phyloP scores from a whole-genome alignment of 2,329 filamentous ascomycete species.

The Sporothrix sp. region DNA sequence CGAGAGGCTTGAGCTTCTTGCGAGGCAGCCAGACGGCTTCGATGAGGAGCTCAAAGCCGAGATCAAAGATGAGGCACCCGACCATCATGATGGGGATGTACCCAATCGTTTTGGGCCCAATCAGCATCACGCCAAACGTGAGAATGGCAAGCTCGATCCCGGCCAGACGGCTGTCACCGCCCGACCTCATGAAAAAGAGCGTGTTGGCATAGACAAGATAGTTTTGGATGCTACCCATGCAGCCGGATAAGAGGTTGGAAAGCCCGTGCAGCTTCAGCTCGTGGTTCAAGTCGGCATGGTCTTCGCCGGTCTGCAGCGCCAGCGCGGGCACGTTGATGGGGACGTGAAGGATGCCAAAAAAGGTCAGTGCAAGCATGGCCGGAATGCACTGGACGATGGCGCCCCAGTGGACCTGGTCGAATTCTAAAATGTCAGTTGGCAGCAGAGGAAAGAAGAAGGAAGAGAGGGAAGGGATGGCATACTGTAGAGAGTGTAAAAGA shows the following conservation, averaged over 20 bases:
- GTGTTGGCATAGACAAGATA: constrained; percentile 98
- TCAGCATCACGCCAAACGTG: constrained; percentile 72
- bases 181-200: constrained; percentile 89
- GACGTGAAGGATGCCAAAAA: constrained; percentile 94
- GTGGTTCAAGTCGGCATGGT: constrained; percentile 81
- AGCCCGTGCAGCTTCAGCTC: constrained; percentile 88
- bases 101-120: constrained; percentile 80
- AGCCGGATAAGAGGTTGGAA: constrained; percentile 84
- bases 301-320: constrained; percentile 81
- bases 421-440: constrained; percentile 44
- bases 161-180: constrained; percentile 76
- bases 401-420: constrained; percentile 69
- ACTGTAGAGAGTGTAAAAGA: constrained; percentile 95
- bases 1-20: constrained; percentile 74
- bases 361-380: constrained; percentile 92
- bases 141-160: constrained; percentile 73
- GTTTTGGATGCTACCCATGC: constrained; percentile 83
- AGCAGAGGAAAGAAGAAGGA: not conserved
- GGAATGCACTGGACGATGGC: constrained; percentile 78
- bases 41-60: constrained; percentile 82
- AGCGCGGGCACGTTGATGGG: constrained; percentile 96
- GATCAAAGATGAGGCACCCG: constrained; percentile 84
- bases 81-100: constrained; percentile 97
- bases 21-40: constrained; percentile 85
- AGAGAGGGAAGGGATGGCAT: constrained; percentile 29